Percentiles rank a stretch among this genome's conserved stretches.
These are phyloP conservation scores for Heimioporus sp. DNA, from an alignment of 768 basidiomycete genomes.

Conservation along the genomic window DNA sequence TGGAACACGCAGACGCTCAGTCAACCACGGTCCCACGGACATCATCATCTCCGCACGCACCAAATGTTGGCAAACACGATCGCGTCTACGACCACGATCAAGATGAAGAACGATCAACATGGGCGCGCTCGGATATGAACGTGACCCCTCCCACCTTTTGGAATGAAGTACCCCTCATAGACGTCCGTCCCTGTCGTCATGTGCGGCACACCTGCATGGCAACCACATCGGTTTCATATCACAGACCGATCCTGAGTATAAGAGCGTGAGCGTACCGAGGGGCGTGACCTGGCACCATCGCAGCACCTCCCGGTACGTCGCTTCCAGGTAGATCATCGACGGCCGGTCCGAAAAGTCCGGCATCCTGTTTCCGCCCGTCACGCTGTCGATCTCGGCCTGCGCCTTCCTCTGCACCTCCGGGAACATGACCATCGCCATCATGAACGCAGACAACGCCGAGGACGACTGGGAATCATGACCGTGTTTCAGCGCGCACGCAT, in stretches of 20 bases:
- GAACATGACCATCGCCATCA: constrained; percentile 26
- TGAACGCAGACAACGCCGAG: constrained; percentile 23
- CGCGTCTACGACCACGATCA: constrained; percentile 15
- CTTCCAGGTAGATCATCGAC: constrained; percentile 25
- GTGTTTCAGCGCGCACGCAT: no score
- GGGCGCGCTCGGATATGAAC: background rate
- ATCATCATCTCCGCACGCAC: constrained; percentile 3
- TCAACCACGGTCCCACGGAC: background rate
- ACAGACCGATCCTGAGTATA: background rate
- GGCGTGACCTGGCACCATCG: constrained; percentile 25
- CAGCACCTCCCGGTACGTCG: constrained; percentile 19
- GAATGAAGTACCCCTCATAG: constrained; percentile 17
- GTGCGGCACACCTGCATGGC: constrained; percentile 28
- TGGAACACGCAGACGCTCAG: background rate
- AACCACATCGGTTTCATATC: background rate
- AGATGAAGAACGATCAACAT: no score
- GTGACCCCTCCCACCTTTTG: constrained; percentile 11
- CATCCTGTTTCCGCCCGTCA: constrained; percentile 15
- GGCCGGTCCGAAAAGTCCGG: constrained; percentile 19
- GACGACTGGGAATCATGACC: constrained; percentile 9
- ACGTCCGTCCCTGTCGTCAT: constrained; percentile 13
- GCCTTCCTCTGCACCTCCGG: constrained; percentile 24
- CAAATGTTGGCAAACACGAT: constrained; percentile 18
- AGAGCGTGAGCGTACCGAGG: constrained; percentile 13
- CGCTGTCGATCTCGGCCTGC: constrained; percentile 26